These are phyloP conservation scores for Ogataea ganodermae DNA, from an alignment of 805 yeast species.

Conservation along the genomic window DNA sequence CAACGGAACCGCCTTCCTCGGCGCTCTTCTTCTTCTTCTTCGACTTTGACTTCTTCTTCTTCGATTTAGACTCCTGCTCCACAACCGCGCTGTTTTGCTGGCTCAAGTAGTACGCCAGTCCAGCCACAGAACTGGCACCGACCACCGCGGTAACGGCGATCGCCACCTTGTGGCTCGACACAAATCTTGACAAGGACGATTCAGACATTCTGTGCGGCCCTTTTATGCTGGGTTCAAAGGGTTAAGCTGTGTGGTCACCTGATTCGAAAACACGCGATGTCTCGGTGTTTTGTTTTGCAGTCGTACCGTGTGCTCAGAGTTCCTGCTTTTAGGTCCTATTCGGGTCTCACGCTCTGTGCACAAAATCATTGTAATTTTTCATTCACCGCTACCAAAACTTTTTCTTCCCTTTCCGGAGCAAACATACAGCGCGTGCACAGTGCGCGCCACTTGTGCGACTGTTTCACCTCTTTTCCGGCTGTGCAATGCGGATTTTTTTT, in stretches of 20 bases:
- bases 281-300: background rate
- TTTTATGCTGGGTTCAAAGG: background rate
- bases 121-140: constrained; percentile 50
- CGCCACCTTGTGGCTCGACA: constrained; percentile 51
- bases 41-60: constrained; percentile 45
- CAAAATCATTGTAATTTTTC: constrained; percentile 5
- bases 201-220: constrained; percentile 15
- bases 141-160: constrained; percentile 52
- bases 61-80: constrained; percentile 41
- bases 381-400: constrained; percentile 5
- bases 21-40: constrained; percentile 46
- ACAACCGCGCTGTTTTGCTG: constrained; percentile 29
- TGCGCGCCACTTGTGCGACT: constrained; percentile 7
- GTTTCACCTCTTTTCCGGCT: background rate
- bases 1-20: constrained; percentile 35
- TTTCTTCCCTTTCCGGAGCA: constrained; percentile 9
- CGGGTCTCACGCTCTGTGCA: too few relatives aligned
- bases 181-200: constrained; percentile 38
- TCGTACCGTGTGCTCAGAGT: background rate
- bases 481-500: background rate
- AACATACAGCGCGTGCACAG: constrained; percentile 4
- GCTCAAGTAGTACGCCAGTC: constrained; percentile 46
- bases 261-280: background rate
- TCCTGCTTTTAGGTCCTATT: background rate
- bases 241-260: background rate